Base-by-base conservation (phyloP, 2,329 filamentous ascomycete species). In the Fusarium gaditjirri region DNA sequence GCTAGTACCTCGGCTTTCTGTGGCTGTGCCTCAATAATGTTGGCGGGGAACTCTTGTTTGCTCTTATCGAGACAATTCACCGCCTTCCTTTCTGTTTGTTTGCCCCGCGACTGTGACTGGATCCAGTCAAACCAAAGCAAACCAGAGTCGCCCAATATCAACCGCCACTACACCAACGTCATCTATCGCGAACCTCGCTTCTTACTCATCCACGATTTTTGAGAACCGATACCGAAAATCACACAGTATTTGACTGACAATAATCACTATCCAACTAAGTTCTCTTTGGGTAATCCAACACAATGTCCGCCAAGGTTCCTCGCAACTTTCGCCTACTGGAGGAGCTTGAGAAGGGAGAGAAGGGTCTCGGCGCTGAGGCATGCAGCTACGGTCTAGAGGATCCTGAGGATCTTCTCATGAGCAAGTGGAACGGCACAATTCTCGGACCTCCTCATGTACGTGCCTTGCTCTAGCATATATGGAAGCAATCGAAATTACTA, bases 321-420 rank as follows among this genome's bases (percentile, higher is more conserved):
- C 90, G 96, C 81, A 98, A 98, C 86, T 99, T 99, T 82, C 92
- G 95, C 80, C 90, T 99, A 75, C 88, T 99, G 63, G 96, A 98
- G 83, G 96, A 99, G 90, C 89, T 99, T 25, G 96, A 99, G 86
- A 98, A 98, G 86, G 96, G 96, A 79, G 96, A 99, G 86, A 99
- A 99, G 84, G 96, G 96, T 70, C 88, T 96, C 72, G 95, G 96
- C 79, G 94, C 95, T 82, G 96, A 98, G 86, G 95, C 95, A 70
- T 98, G 95, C 86, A 98, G 96, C 47, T 98, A 98, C 78, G 96
- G 96, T 77, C 89, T 99, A 62, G 94, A 95, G 73, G 94, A 98
- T 81, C 92, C 93, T 52, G 95, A 98, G 80, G 96, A 99, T 79
- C 89, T 98, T 73, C 90, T 96, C 83, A 97, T 99, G 95, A 95